phyloP scores from a whole-genome alignment of 352 stramenopile genomes.

The Phytopythium boreale region DNA sequence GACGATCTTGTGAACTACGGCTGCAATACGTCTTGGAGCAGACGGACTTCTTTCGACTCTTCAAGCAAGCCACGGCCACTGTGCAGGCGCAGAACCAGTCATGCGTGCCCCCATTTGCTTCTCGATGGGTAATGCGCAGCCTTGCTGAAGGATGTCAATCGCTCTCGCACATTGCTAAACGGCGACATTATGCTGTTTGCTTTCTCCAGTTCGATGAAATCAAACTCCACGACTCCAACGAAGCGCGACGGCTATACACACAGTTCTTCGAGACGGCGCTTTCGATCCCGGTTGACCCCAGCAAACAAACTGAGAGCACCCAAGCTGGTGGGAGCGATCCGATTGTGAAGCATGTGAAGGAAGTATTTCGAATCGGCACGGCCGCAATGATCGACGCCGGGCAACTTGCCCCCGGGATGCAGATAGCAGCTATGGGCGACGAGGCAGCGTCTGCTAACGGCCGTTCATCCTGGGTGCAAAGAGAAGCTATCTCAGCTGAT shows the following conservation, averaged over 20 bases:
- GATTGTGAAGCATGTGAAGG: constrained; percentile 31
- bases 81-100: constrained; percentile 17
- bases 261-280: constrained; percentile 41
- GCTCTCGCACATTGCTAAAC: not conserved
- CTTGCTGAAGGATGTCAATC: not conserved
- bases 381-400: not conserved
- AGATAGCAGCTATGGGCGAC: not conserved
- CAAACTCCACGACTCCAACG: constrained; percentile 47
- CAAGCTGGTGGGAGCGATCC: constrained; percentile 1
- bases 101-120: constrained; percentile 15
- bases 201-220: constrained; percentile 31
- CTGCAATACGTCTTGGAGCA: not conserved
- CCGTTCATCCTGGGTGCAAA: not conserved
- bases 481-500: constrained; percentile 56
- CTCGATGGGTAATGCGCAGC: constrained; percentile 20
- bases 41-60: constrained; percentile 17
- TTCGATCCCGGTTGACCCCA: not conserved
- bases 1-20: not conserved
- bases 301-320: not conserved
- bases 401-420: not conserved
- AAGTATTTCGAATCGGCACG: constrained; percentile 6
- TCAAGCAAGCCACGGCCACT: constrained; percentile 13
- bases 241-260: constrained; percentile 63
- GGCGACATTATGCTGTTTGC: not conserved
- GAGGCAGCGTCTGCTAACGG: not conserved